Conservation (phyloP, 1,284 basidiomycete genomes). For the Pascua guehoae region DNA sequence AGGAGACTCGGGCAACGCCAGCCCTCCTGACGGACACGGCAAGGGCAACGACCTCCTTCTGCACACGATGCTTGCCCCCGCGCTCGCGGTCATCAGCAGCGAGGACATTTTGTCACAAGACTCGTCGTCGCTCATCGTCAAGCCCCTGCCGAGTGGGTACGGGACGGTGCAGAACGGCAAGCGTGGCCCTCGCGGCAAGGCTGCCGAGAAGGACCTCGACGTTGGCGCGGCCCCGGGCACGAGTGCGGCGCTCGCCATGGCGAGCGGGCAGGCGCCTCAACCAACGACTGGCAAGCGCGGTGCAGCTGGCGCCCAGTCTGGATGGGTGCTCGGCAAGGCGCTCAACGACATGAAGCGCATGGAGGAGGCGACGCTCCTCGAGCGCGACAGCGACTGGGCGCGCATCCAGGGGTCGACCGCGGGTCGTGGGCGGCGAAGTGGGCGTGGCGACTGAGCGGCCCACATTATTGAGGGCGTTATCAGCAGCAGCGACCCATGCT, state of each 20-base stretch:
- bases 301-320: constrained; percentile 30
- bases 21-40: constrained; percentile 19
- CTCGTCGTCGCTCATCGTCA: constrained; percentile 41
- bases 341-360: constrained; percentile 46
- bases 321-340: constrained; percentile 45
- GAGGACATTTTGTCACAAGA: constrained; percentile 45
- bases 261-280: constrained; percentile 26
- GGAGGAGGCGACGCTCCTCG: constrained; percentile 43
- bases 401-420: constrained; percentile 40
- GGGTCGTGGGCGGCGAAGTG: constrained; percentile 32
- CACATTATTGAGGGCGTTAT: too few species aligned
- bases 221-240: constrained; percentile 36
- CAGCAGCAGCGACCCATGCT: too few species aligned
- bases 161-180: constrained; percentile 30
- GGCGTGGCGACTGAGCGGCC: constrained; percentile 30
- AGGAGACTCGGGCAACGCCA: constrained; percentile 13
- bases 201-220: constrained; percentile 25
- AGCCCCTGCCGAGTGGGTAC: constrained; percentile 31
- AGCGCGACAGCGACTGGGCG: constrained; percentile 47
- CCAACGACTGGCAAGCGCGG: constrained; percentile 30
- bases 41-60: constrained; percentile 38
- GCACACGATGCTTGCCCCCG: constrained; percentile 36
- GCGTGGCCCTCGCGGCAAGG: constrained; percentile 39
- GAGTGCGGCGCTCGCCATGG: constrained; percentile 35
- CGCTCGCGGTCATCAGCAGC: constrained; percentile 36